Conservation (phyloP, 2,329 filamentous ascomycete genomes). For the Paraphaeosphaeria minitans region DNA sequence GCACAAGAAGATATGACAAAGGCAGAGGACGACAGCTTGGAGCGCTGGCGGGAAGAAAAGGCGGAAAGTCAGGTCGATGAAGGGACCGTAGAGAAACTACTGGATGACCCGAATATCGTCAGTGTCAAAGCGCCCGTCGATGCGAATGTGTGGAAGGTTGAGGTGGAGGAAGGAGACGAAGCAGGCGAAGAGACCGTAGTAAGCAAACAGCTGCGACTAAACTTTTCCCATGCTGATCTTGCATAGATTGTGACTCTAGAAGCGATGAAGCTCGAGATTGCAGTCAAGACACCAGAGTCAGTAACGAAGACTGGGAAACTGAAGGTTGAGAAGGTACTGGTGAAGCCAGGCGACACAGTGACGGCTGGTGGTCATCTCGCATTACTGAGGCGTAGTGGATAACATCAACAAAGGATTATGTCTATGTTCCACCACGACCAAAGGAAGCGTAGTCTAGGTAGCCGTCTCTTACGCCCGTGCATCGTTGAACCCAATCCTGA, state of each 20-base stretch:
- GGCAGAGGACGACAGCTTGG: slow-evolving; percentile 53
- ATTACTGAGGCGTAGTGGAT: slow-evolving; percentile 20
- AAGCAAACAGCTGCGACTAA: slow-evolving; percentile 6
- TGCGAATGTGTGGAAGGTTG: slow-evolving; percentile 54
- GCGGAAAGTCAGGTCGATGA: slow-evolving; percentile 52
- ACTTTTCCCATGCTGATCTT: slow-evolving; percentile 9
- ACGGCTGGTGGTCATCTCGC: slow-evolving; percentile 44
- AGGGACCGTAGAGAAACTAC: slow-evolving; percentile 55
- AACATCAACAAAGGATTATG: not conserved
- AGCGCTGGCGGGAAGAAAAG: slow-evolving; percentile 52
- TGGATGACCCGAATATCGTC: slow-evolving; percentile 50
- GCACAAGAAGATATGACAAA: slow-evolving; percentile 57
- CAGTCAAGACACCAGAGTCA: slow-evolving; percentile 48
- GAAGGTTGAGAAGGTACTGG: slow-evolving; percentile 49
- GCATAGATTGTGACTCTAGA: slow-evolving; percentile 49
- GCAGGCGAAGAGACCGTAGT: slow-evolving; percentile 42
- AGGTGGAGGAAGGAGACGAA: slow-evolving; percentile 45
- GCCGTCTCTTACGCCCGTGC: not conserved
- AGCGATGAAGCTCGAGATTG: slow-evolving; percentile 55
- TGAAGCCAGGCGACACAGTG: slow-evolving; percentile 50
- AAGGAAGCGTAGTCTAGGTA: no score
- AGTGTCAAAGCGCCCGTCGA: slow-evolving; percentile 51
- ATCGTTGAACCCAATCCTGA: not conserved
- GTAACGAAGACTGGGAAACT: slow-evolving; percentile 22
- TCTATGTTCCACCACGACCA: not conserved